phyloP scores from a whole-genome alignment of 805 yeast genomes.

The Cyberlindnera saturnus region DNA sequence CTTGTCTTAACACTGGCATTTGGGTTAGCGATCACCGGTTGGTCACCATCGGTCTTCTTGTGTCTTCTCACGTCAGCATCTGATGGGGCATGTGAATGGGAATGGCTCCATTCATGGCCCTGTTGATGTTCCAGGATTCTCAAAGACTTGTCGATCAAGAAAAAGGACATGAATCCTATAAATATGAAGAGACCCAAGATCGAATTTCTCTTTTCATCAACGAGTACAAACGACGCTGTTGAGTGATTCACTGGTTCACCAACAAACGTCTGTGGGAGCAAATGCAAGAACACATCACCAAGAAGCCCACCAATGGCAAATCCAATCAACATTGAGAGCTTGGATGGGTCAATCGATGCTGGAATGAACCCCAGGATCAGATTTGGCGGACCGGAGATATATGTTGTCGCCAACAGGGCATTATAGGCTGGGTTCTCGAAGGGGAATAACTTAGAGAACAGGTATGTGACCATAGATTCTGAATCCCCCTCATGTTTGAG shows the following conservation, averaged over 20 bases:
- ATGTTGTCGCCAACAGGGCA: slow-evolving; percentile 55
- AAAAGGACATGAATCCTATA: slow-evolving; percentile 54
- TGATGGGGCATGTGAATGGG: slow-evolving; percentile 33
- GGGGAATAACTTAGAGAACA: slow-evolving; percentile 41
- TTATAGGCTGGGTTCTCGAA: slow-evolving; percentile 53
- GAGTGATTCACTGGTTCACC: slow-evolving; percentile 41
- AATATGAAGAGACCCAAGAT: slow-evolving; percentile 50
- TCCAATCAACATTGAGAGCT: slow-evolving; percentile 50
- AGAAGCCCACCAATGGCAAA: slow-evolving; percentile 74
- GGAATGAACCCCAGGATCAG: slow-evolving; percentile 52
- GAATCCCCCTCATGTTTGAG: slow-evolving; percentile 20
- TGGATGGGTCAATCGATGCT: slow-evolving; percentile 43
- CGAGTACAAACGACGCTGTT: slow-evolving; percentile 38
- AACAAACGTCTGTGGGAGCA: slow-evolving; percentile 62
- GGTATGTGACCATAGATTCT: slow-evolving; percentile 26
- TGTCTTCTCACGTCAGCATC: slow-evolving; percentile 13
- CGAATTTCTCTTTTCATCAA: slow-evolving; percentile 44
- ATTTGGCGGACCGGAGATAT: slow-evolving; percentile 63
- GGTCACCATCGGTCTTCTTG: slow-evolving; percentile 21
- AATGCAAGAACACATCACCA: slow-evolving; percentile 69
- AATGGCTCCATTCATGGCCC: slow-evolving; percentile 17
- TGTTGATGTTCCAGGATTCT: slow-evolving; percentile 40
- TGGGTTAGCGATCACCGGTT: slow-evolving; percentile 29
- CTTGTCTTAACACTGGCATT: slow-evolving; percentile 33
- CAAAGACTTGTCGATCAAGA: slow-evolving; percentile 55